Conservation (phyloP, 805 yeast genomes). For the Candida jianshihensis region DNA sequence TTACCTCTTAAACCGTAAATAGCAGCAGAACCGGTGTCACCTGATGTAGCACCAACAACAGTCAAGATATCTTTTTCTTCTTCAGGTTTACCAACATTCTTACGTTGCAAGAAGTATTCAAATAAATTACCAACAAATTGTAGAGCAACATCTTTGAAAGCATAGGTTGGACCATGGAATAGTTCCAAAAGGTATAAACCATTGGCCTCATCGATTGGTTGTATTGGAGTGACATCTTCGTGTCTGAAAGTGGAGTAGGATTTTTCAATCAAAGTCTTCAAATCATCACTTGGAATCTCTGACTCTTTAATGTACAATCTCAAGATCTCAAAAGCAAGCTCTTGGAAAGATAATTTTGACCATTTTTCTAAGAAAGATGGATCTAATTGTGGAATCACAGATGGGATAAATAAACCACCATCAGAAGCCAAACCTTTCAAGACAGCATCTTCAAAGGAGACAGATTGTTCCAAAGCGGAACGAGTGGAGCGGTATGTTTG, state of each 20-base stretch:
- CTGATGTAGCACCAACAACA: conserved; percentile 98
- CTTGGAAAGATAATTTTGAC: conserved; percentile 72
- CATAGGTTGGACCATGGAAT: conserved; percentile 99
- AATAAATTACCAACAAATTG: conserved; percentile 97
- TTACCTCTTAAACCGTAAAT: conserved; percentile 96
- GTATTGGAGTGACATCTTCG: conserved; percentile 81
- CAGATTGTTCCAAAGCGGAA: conserved; percentile 40
- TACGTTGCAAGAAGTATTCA: conserved; percentile 81
- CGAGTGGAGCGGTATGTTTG: conserved; percentile 79
- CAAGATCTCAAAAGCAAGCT: conserved; percentile 82
- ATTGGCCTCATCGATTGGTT: conserved; percentile 47
- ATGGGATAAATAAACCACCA: conserved; percentile 92
- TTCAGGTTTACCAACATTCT: conserved; percentile 48
- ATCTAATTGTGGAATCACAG: conserved; percentile 61
- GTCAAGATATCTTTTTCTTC: conserved; percentile 74
- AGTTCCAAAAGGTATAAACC: conserved; percentile 77
- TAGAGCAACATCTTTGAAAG: conserved; percentile 97
- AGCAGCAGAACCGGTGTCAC: conserved; percentile 99
- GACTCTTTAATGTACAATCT: conserved; percentile 63
- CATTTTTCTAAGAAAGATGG: conserved; percentile 54
- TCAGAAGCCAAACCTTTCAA: conserved; percentile 92
- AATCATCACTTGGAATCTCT: conserved; percentile 70
- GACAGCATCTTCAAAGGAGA: conserved; percentile 74
- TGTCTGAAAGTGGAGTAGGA: conserved; percentile 91
- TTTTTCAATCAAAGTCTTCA: conserved; percentile 50